Base-by-base conservation (phyloP, 805 yeast species). In the Hanseniaspora meyeri region DNA sequence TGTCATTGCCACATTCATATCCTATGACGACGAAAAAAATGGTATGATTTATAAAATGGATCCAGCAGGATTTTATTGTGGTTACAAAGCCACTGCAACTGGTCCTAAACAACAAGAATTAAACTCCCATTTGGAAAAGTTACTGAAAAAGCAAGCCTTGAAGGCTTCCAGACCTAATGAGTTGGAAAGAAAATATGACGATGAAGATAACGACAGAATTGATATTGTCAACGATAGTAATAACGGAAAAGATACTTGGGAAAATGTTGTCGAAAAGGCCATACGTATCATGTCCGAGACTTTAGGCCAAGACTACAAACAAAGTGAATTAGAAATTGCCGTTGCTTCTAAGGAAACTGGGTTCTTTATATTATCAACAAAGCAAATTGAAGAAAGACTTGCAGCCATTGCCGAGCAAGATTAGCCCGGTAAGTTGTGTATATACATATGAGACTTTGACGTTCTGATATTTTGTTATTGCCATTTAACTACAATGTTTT, bases 51-150 rank as follows among this genome's bases (percentile, higher is more conserved):
- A 79, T 74, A 93, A 91, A 74, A 83, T 93, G 62, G 98, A 93
- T 71, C 98, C 98, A 17, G 97, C 98, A 3, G 98, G 98, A 8
- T 91, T 91, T 71, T 93, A 75, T 67, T 83, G 87, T 56, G 93
- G 95, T 32, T 87, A 86, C 61, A 85, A 85, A 71, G 97, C 97
- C 2, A 83, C 89, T 34, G 82, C 97, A 10, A 86, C 96, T 3
- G 98, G 98, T 3, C 97, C 97, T 55, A 93, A 91, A 71, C 97
- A 90, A 73, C 97, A 90, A 70, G 97, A 93, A 72, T 87, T 95
- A 46, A 82, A 83, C 59, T 88, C 95, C 48, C 82, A 84, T 62
- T 77, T 93, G 65, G 97, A 93, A 68, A 91, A 91, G 75, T 85
- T 84, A 66, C 85, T 82, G 70, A 93, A 93, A 76, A 80, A 80